These are phyloP conservation scores for Ceratocystis alfenasii DNA, from an alignment of 2,329 filamentous ascomycete species.

Conservation along the genomic window DNA sequence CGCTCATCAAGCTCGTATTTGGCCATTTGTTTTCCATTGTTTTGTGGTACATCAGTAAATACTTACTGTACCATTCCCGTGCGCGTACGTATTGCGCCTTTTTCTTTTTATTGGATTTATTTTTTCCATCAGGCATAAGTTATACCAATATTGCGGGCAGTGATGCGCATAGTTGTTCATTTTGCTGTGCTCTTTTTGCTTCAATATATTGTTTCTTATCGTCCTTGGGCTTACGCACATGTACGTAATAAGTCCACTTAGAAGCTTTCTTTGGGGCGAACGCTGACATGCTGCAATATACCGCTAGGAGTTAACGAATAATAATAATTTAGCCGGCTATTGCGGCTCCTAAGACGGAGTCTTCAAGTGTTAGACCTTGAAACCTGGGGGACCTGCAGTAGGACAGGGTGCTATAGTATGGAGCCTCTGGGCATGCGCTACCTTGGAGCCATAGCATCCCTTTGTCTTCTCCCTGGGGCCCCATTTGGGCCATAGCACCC, in stretches of 20 bases:
- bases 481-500: background rate
- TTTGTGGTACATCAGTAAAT: background rate
- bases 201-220: slow-evolving; percentile 2
- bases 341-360: background rate
- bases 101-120: background rate
- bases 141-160: background rate
- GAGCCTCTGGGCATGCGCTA: background rate
- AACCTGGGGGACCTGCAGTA: slow-evolving; percentile 1
- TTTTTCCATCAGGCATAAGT: background rate
- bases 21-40: background rate
- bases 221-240: background rate
- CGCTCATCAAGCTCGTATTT: background rate
- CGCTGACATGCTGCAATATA: too few relatives aligned
- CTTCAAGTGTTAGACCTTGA: background rate
- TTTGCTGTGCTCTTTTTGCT: background rate
- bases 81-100: background rate
- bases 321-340: background rate
- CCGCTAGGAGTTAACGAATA: too few relatives aligned
- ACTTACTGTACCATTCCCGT: too few relatives aligned
- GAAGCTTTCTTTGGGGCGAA: background rate
- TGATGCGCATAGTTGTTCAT: background rate
- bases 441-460: background rate
- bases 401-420: background rate
- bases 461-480: background rate
- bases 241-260: background rate